Conservation (phyloP, 2,329 filamentous ascomycete genomes). For the Exophiala sp. region DNA sequence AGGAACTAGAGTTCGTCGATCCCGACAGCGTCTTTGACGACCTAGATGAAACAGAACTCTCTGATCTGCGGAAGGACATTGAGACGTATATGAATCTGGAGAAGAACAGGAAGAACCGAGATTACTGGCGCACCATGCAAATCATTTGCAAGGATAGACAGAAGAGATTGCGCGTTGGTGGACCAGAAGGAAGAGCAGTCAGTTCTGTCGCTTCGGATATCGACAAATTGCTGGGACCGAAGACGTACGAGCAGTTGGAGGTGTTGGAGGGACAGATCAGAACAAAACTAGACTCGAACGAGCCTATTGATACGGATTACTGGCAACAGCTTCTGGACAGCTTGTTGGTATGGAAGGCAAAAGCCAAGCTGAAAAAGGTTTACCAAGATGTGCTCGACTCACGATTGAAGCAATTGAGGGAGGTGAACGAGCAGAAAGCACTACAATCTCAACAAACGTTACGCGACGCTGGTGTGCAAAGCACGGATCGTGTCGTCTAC, state of each 20-base stretch:
- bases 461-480: conserved; percentile 39
- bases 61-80: conserved; percentile 79
- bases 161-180: conserved; percentile 58
- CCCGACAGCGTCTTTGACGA: conserved; percentile 78
- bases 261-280: conserved; percentile 82
- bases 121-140: conserved; percentile 89
- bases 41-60: conserved; percentile 63
- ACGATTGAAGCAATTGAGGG: conserved; percentile 63
- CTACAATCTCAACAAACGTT: conserved; percentile 29
- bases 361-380: conserved; percentile 74
- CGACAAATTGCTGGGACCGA: conserved; percentile 79
- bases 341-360: conserved; percentile 85
- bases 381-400: conserved; percentile 71
- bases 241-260: conserved; percentile 82
- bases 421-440: conserved; percentile 67
- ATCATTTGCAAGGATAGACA: conserved; percentile 75
- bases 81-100: conserved; percentile 76
- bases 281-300: conserved; percentile 79
- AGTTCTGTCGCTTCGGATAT: conserved; percentile 83
- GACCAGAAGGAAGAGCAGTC: conserved; percentile 68
- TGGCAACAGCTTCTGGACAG: conserved; percentile 91
- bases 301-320: conserved; percentile 93
- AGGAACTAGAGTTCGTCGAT: conserved; percentile 73
- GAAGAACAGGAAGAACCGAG: conserved; percentile 69
- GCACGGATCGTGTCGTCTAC: conserved; percentile 32